phyloP scores from a whole-genome alignment of 306 rosid species.

The Fragaria ananassa region DNA sequence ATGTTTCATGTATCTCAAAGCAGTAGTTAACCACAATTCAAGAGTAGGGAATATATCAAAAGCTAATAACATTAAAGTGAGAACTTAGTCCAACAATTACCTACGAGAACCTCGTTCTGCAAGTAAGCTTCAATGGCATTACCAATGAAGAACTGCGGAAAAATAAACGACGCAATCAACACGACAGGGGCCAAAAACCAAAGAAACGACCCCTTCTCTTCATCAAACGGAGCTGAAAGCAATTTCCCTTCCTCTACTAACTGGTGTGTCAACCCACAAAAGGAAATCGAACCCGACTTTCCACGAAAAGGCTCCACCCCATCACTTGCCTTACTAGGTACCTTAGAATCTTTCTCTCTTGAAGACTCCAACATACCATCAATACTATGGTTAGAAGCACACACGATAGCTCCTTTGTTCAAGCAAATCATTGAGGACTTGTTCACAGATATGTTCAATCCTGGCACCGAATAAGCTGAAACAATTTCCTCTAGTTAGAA shows the following conservation, averaged over 20 bases:
- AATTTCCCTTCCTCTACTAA: slow-evolving; percentile 63
- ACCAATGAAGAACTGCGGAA: slow-evolving; percentile 69
- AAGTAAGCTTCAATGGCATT: slow-evolving; percentile 44
- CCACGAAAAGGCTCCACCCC: slow-evolving; percentile 78
- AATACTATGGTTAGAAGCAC: slow-evolving; percentile 47
- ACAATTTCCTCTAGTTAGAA: background rate
- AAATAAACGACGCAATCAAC: slow-evolving; percentile 60
- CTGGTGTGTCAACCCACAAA: slow-evolving; percentile 69
- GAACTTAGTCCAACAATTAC: slow-evolving; percentile 42
- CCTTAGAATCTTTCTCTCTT: slow-evolving; percentile 28
- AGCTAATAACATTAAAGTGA: background rate
- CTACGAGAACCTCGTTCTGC: slow-evolving; percentile 56
- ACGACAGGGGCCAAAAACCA: slow-evolving; percentile 76
- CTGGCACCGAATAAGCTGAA: slow-evolving; percentile 30
- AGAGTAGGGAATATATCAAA: background rate
- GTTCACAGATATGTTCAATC: slow-evolving; percentile 34
- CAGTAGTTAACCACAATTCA: background rate
- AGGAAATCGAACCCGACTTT: slow-evolving; percentile 81
- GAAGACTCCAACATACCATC: slow-evolving; percentile 44
- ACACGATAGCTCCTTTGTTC: slow-evolving; percentile 32
- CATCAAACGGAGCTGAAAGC: slow-evolving; percentile 68
- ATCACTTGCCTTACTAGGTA: slow-evolving; percentile 25
- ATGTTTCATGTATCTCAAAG: background rate
- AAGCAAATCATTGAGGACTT: slow-evolving; percentile 22
- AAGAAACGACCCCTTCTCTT: slow-evolving; percentile 56